These are phyloP conservation scores for Fusarium citri DNA, from an alignment of 2,329 filamentous ascomycete species.

Conservation along the genomic window DNA sequence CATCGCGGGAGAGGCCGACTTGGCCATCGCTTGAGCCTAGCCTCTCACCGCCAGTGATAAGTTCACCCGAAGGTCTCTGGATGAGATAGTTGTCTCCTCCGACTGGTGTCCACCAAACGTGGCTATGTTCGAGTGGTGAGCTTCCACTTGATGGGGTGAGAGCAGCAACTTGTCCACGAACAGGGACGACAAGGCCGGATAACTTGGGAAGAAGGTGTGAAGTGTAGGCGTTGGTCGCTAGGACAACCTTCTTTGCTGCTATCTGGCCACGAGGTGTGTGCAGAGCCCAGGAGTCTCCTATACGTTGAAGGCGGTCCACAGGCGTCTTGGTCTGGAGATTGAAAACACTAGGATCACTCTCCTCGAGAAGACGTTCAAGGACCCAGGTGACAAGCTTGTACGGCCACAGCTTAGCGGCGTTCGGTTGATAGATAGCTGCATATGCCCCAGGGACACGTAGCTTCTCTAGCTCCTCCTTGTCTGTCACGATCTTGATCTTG, in stretches of 20 bases:
- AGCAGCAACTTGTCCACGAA: constrained; percentile 78
- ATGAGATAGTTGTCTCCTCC: constrained; percentile 78
- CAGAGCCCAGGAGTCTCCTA: constrained; percentile 65
- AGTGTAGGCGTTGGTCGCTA: constrained; percentile 88
- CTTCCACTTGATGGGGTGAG: constrained; percentile 65
- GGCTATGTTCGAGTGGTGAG: constrained; percentile 64
- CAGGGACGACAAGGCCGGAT: constrained; percentile 78
- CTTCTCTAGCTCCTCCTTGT: constrained; percentile 56
- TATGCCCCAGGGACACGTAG: constrained; percentile 67
- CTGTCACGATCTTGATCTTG: constrained; percentile 56
- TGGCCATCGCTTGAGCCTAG: constrained; percentile 60
- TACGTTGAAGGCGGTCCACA: constrained; percentile 62
- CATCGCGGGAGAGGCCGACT: constrained; percentile 70
- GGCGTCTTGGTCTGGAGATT: constrained; percentile 83
- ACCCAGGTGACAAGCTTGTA: constrained; percentile 85
- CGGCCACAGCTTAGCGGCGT: constrained; percentile 80
- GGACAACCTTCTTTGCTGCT: constrained; percentile 71
- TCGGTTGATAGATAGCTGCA: constrained; percentile 72
- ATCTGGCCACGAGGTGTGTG: constrained; percentile 78
- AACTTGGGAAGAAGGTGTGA: constrained; percentile 78
- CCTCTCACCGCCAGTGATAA: constrained; percentile 79
- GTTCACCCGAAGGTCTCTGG: constrained; percentile 70
- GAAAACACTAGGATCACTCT: constrained; percentile 58
- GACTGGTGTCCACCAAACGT: constrained; percentile 66
- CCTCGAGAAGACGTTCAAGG: constrained; percentile 67